Evolutionary conservation across 2,329 filamentous ascomycete genomes (phyloP).

Genomic region (Apiospora malaysiana): DNA sequence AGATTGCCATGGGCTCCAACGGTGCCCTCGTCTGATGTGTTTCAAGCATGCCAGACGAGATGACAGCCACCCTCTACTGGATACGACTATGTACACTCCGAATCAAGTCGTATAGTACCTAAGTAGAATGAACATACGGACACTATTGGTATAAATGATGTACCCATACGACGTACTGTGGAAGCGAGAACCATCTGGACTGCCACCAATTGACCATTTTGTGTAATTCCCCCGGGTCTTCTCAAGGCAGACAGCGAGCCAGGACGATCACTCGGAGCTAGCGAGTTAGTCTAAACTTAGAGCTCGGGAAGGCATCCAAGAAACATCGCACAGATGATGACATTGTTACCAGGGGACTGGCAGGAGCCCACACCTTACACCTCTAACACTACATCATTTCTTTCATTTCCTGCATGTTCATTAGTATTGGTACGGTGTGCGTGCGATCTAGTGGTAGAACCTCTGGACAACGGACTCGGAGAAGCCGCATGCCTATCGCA

Average conservation of each 20-base stretch:
- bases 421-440: no score
- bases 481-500: background rate
- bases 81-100: no score
- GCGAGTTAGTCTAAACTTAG: background rate
- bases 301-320: background rate
- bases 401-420: no score
- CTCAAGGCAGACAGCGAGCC: background rate
- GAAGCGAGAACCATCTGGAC: background rate
- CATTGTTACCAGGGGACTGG: background rate
- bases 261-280: background rate
- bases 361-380: background rate
- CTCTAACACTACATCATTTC: no score
- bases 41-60: background rate
- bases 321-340: background rate
- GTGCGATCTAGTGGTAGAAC: background rate
- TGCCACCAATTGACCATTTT: background rate
- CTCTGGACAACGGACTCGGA: background rate
- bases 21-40: background rate
- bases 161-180: no score
- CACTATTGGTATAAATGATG: background rate
- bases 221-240: background rate
- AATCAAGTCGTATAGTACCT: background rate
- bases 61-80: background rate
- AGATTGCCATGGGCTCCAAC: no score
- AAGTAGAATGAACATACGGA: no score